Base-by-base conservation (phyloP, 148 eudicot species). In the Pharnaceum exiguum region DNA sequence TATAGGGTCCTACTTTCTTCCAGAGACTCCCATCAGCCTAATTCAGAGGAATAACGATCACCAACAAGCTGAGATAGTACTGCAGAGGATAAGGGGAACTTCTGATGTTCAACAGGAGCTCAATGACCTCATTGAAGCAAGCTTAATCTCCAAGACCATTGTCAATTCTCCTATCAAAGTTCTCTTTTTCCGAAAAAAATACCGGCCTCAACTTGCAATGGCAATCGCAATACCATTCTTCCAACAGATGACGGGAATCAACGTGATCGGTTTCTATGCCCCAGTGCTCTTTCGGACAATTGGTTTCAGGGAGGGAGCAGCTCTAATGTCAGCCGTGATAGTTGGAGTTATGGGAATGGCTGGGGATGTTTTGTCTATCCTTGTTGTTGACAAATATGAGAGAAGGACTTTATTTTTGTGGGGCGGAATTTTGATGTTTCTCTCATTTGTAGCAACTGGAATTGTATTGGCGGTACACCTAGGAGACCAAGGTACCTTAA, bases 201-300 rank as follows among this genome's bases (percentile, higher is more conserved):
- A n/a, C n/a, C 42, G 77, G 28, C 80, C 80, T 18, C 77, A 76
- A 25, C 74, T 76, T 1, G 44, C 44, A 5, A 46, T 76, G 1
- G 67, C 61, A 12, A 2, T 51, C 2, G 24, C 51, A 2, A 68
- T 76, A 4, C 80, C 80, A 0, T 71, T 68, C 30, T 76, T 76
- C 58, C 77, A 76, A 33, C 80, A 76, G 15, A 12, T 76, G 16
- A 75, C 75, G 0, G 79, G 79, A 10, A 76, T 76, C 19, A 76
- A 76, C 47, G 76, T 71, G 6, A 77, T 73, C 51, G 70, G 65
- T 71, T 77, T 77, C 13, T 77, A 73, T 5, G 77, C 75, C 0
- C 82, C 82, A 0, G 63, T 77, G 4, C 46, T 77, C 4, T 77
- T 77, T 36, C 69, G 57, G 61, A 73, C 78, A 0, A 55, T 77